Percentiles rank a stretch among this genome's conserved stretches.
These are phyloP conservation scores for Fusarium tjaetaba DNA, from an alignment of 2,329 filamentous ascomycete species.

Conservation along the genomic window DNA sequence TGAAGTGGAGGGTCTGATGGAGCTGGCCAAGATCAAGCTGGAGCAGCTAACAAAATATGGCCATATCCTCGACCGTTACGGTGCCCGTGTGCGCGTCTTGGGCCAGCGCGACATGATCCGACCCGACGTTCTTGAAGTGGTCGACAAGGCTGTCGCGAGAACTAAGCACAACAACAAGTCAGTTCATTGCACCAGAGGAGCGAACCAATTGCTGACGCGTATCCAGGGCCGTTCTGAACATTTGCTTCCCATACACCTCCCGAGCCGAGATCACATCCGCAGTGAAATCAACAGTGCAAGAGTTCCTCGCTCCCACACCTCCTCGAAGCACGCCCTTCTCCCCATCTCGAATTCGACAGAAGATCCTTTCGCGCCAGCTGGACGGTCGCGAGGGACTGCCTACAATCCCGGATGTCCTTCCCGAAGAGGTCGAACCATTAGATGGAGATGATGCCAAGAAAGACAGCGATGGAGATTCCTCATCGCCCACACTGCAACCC, in stretches of 20 bases:
- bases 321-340: conserved; percentile 80
- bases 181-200: conserved; percentile 29
- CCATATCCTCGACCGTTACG: conserved; percentile 91
- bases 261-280: conserved; percentile 94
- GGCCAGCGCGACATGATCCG: conserved; percentile 87
- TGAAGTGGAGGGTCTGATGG: conserved; percentile 96
- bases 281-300: conserved; percentile 85
- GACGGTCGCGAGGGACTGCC: conserved; percentile 59
- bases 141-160: conserved; percentile 85
- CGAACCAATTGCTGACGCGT: conserved; percentile 14
- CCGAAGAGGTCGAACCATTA: conserved; percentile 51
- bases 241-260: conserved; percentile 98
- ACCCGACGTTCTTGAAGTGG: conserved; percentile 86
- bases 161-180: conserved; percentile 88
- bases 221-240: conserved; percentile 74
- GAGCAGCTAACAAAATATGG: conserved; percentile 92
- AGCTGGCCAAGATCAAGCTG: conserved; percentile 95
- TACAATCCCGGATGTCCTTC: conserved; percentile 61
- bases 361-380: conserved; percentile 77
- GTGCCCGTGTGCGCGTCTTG: conserved; percentile 84
- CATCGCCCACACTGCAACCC: conserved; percentile 67
- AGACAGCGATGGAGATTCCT: conserved; percentile 66
- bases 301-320: conserved; percentile 80
- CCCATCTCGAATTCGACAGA: conserved; percentile 85
- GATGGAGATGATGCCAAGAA: conserved; percentile 56